Conservation (phyloP, 352 stramenopile species). For the Thraustochytrium striatum region DNA sequence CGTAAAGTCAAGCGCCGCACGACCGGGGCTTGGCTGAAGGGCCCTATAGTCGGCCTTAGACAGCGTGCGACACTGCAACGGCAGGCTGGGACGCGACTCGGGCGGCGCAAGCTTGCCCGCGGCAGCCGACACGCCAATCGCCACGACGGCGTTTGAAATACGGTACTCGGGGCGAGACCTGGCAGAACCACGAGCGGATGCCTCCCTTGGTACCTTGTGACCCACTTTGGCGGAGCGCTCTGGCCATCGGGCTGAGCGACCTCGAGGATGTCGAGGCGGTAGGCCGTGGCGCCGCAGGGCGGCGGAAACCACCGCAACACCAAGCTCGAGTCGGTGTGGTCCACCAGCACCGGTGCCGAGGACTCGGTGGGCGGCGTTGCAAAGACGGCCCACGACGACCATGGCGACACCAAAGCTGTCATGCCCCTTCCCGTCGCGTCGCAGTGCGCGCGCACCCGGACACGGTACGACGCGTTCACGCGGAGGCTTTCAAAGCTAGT, state of each 20-base stretch:
- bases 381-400: neutral
- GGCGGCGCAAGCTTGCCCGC: neutral
- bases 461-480: neutral
- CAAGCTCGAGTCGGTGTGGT: neutral
- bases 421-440: too few relatives aligned
- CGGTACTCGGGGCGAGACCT: constrained; percentile 8
- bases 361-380: neutral
- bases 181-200: neutral
- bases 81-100: neutral
- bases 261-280: neutral
- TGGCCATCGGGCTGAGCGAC: neutral
- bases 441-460: neutral
- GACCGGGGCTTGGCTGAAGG: neutral
- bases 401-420: neutral
- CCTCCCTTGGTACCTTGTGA: neutral
- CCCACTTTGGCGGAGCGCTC: too few relatives aligned
- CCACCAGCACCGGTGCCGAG: neutral
- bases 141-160: neutral
- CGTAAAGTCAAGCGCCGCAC: constrained; percentile 2
- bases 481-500: neutral
- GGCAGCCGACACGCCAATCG: neutral
- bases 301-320: constrained; percentile 21
- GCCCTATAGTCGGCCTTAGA: neutral
- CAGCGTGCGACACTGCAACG: neutral
- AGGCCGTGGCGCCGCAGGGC: neutral